Conservation (phyloP, 345 rosid species). For the Aquilaria yunnanensis region DNA sequence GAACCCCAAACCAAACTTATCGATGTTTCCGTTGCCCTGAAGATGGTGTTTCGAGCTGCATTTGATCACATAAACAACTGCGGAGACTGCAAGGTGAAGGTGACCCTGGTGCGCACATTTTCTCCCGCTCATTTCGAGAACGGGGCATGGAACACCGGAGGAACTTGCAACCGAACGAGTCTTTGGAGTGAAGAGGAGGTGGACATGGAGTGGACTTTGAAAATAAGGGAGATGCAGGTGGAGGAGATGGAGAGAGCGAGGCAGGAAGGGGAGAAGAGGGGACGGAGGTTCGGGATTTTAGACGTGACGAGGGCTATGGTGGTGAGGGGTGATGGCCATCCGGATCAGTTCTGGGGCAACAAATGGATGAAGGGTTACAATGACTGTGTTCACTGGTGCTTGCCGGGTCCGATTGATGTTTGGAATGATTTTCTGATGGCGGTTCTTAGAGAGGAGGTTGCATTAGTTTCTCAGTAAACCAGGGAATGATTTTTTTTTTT, state of each 20-base stretch:
- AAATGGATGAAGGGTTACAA: conserved; percentile 66
- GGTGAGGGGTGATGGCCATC: conserved; percentile 79
- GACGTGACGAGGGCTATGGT: conserved; percentile 60
- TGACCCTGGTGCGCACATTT: conserved; percentile 54
- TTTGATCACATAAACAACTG: conserved; percentile 32
- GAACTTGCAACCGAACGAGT: conserved; percentile 40
- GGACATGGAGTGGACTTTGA: conserved; percentile 23
- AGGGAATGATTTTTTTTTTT: not conserved
- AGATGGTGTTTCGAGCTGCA: conserved; percentile 37
- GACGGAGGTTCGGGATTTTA: conserved; percentile 36
- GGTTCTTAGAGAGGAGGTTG: conserved; percentile 23
- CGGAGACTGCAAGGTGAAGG: conserved; percentile 20
- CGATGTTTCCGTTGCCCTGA: conserved; percentile 30
- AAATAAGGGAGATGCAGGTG: conserved; percentile 38
- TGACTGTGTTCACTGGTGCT: conserved; percentile 79
- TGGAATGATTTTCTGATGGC: conserved; percentile 68
- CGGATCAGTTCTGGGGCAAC: conserved; percentile 56
- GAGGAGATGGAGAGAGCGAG: conserved; percentile 30
- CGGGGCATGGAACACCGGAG: conserved; percentile 70
- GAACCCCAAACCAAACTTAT: conserved; percentile 33
- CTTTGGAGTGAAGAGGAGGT: conserved; percentile 26
- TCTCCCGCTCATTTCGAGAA: conserved; percentile 81
- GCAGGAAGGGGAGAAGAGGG: conserved; percentile 8
- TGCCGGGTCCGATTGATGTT: conserved; percentile 67
- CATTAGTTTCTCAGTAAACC: conserved; percentile 3